Evolutionary conservation across 306 rosid genomes (phyloP), one percentile per base, ranked within the genome.

Genomic region (Glycyrrhiza uralensis): DNA sequence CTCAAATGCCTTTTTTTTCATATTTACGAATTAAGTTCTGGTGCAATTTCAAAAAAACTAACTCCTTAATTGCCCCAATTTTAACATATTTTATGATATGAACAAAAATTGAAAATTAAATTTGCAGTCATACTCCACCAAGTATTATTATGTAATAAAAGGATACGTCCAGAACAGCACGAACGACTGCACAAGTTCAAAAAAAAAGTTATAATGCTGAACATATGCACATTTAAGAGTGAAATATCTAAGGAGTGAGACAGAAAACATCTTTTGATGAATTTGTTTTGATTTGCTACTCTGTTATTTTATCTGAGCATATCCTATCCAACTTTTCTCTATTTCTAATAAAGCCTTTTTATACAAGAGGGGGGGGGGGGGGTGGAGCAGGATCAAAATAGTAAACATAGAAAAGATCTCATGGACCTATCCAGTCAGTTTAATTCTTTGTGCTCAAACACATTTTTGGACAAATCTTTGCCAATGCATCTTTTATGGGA

Each of bases 151-250:
- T 7, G 47, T 44, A 5, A 50, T 70, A 77, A 71, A 84, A 92
- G 97, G 96, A 92, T 92, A 92, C 97, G 98, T 90, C 98, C 98
- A 92, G 75, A 92, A 92, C 74, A 92, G 88, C 96, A 92, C 98
- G 52, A 92, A 92, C 47, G 98, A 92, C 97, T 92, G 97, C 97
- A 89, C 39, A 65, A 77, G 11, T 22, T 50, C 14, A 39, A 75
- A 54, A 46, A 62, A 72, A 39, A 58, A 67, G 83, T 72, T 76
- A 83, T 42, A 32, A 68, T 61, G 15, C 7, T 11, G 54, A 47
- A 36, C 6, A 49, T 4, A 12, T 3, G 7, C 20, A 50, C 14
- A 35, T 38, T 35, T 57, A 28, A 45, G 36, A 19, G 36, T 8
- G 39, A 66, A 49, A 71, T 69, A 36, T 6, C 36, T 11, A 36